Conservation (phyloP, 495 filamentous ascomycete species). For the Polyplosphaeria fusca region DNA sequence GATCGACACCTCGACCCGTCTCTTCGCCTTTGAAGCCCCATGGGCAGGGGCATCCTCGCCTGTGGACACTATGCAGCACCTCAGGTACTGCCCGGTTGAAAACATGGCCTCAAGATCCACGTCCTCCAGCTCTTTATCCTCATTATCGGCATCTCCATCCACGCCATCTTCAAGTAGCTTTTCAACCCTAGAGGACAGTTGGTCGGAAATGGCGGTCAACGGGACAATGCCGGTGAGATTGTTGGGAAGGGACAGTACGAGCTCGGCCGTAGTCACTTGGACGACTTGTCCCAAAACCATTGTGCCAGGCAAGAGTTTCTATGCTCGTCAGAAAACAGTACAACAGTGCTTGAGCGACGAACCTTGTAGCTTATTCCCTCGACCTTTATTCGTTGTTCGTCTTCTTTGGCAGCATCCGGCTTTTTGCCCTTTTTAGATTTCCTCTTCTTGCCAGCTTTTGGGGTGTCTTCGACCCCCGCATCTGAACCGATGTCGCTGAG, state of each 20-base stretch:
- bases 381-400: constrained; percentile 63
- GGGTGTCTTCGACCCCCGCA: constrained; percentile 45
- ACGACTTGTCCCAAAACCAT: constrained; percentile 82
- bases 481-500: constrained; percentile 50
- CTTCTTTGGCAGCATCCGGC: constrained; percentile 40
- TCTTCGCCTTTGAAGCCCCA: constrained; percentile 60
- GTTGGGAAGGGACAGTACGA: constrained; percentile 82
- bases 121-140: constrained; percentile 53
- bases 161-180: constrained; percentile 57
- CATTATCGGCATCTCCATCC: constrained; percentile 52
- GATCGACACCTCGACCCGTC: constrained; percentile 79
- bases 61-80: constrained; percentile 78
- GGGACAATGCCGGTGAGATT: constrained; percentile 87
- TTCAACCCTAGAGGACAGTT: constrained; percentile 65
- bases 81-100: constrained; percentile 80
- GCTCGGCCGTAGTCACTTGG: constrained; percentile 72
- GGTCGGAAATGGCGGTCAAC: constrained; percentile 81
- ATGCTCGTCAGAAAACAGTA: constrained; percentile 41
- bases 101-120: constrained; percentile 72
- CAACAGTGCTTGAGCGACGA: constrained; percentile 20
- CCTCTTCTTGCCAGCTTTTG: constrained; percentile 51
- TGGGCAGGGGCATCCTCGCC: constrained; percentile 50
- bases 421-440: constrained; percentile 39
- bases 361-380: constrained; percentile 91
- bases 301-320: constrained; percentile 79